A percentile compares a stretch with the other conserved stretches of the same genome.
phyloP scores from a whole-genome alignment of 768 basidiomycete species.

The Hygrophorus pudorinus region DNA sequence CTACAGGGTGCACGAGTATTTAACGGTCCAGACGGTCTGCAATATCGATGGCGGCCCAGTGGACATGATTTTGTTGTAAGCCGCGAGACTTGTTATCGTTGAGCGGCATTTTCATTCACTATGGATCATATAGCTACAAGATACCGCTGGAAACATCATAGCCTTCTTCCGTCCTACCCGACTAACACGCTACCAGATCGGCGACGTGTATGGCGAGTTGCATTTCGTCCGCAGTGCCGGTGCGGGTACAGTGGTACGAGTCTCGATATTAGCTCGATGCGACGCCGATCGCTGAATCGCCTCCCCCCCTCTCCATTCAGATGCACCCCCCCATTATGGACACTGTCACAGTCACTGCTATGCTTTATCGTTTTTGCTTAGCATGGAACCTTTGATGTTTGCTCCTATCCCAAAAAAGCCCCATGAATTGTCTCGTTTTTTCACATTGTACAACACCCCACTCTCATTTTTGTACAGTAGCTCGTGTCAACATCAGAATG shows the following conservation, averaged over 20 bases:
- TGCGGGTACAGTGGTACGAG: conserved; percentile 64
- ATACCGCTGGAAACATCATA: conserved; percentile 56
- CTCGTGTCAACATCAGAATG: too few species aligned
- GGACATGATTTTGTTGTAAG: conserved; percentile 53
- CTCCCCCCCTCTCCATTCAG: conserved; percentile 25
- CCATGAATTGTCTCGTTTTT: too few species aligned
- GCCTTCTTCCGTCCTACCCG: conserved; percentile 75
- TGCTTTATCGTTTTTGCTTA: conserved; percentile 75
- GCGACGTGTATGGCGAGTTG: conserved; percentile 80
- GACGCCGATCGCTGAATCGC: conserved; percentile 13
- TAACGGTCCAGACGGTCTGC: conserved; percentile 73
- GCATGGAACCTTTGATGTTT: conserved; percentile 35
- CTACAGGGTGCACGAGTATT: conserved; percentile 56
- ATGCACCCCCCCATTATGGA: conserved; percentile 89
- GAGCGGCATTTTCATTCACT: conserved; percentile 10
- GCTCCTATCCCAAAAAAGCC: not conserved
- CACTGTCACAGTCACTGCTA: conserved; percentile 72
- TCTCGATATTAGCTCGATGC: not conserved
- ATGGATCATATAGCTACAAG: conserved; percentile 49
- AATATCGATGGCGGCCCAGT: conserved; percentile 75
- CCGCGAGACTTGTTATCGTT: conserved; percentile 12
- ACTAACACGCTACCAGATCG: conserved; percentile 73
- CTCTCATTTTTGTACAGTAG: too few species aligned
- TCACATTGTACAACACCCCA: too few species aligned
- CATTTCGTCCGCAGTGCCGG: conserved; percentile 75